Evolutionary conservation across 768 basidiomycete species (phyloP).

Genomic region (Tulasnella sp.): DNA sequence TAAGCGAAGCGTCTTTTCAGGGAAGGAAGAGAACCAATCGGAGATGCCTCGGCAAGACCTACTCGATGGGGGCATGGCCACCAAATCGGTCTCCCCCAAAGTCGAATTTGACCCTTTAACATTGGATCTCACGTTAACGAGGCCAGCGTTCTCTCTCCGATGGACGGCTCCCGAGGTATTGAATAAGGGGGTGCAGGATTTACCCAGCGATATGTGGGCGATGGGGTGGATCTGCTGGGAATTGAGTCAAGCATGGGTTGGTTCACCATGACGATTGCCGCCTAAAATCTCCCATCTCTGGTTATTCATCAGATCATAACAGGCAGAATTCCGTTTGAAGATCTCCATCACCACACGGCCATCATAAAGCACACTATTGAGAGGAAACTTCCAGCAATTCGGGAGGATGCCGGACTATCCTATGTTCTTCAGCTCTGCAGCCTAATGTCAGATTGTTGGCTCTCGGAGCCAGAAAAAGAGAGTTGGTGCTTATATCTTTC

Average conservation of each 20-base stretch:
- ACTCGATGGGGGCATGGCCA: too few relatives aligned
- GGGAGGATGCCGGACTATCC: neutral
- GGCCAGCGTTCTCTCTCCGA: neutral
- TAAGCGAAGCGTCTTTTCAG: neutral
- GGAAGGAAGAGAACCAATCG: neutral
- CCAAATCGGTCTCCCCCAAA: neutral
- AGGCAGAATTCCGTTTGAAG: neutral
- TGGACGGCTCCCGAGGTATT: neutral
- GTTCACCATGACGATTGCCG: too few relatives aligned
- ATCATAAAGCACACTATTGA: neutral
- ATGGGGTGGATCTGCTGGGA: neutral
- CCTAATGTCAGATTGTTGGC: neutral
- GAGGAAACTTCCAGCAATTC: neutral
- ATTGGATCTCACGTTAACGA: neutral
- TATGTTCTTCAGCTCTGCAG: neutral
- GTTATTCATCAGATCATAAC: neutral
- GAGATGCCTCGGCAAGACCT: too few relatives aligned
- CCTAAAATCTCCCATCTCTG: too few relatives aligned
- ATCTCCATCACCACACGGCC: neutral
- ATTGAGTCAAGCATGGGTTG: neutral
- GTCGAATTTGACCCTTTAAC: neutral
- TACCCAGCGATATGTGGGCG: neutral
- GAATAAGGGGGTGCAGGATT: neutral
- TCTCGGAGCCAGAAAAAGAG: neutral
- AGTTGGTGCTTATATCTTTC: neutral